phyloP scores from a whole-genome alignment of 2,329 filamentous ascomycete genomes.

The Coleophoma crateriformis region DNA sequence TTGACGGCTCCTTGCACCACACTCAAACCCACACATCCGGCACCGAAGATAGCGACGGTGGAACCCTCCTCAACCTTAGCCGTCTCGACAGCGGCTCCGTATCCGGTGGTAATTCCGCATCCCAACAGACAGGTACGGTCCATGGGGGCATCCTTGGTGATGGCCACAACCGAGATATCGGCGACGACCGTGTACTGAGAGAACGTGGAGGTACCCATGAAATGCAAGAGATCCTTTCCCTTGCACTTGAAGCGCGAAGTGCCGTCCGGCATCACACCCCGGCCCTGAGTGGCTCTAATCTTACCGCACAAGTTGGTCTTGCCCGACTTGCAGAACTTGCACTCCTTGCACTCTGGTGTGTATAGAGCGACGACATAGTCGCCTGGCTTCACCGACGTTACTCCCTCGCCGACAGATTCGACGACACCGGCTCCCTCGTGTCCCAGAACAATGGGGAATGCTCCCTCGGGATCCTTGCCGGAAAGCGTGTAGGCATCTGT shows the following conservation, averaged over 20 bases:
- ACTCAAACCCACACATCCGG: conserved; percentile 90
- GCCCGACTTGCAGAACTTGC: conserved; percentile 99
- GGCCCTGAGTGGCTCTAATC: conserved; percentile 94
- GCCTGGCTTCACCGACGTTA: conserved; percentile 88
- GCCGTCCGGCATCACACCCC: conserved; percentile 95
- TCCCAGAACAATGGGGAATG: conserved; percentile 82
- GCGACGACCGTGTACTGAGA: conserved; percentile 98
- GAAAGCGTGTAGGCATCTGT: conserved; percentile 88
- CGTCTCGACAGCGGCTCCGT: conserved; percentile 91
- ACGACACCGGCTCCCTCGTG: conserved; percentile 91
- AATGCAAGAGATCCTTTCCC: conserved; percentile 92
- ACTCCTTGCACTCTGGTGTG: conserved; percentile 94
- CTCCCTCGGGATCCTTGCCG: conserved; percentile 95
- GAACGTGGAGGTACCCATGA: conserved; percentile 99
- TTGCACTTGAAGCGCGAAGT: conserved; percentile 92
- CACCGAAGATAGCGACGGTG: conserved; percentile 89
- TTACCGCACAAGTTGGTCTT: conserved; percentile 99
- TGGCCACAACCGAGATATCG: conserved; percentile 95
- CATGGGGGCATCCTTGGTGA: conserved; percentile 86
- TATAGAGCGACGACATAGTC: conserved; percentile 90
- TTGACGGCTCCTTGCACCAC: conserved; percentile 89
- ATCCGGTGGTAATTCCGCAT: conserved; percentile 97
- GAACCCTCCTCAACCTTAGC: conserved; percentile 87
- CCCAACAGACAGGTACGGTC: conserved; percentile 94
- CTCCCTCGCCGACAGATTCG: conserved; percentile 89